phyloP scores from a whole-genome alignment of 2,329 filamentous ascomycete genomes.

The Fusarium foetens region DNA sequence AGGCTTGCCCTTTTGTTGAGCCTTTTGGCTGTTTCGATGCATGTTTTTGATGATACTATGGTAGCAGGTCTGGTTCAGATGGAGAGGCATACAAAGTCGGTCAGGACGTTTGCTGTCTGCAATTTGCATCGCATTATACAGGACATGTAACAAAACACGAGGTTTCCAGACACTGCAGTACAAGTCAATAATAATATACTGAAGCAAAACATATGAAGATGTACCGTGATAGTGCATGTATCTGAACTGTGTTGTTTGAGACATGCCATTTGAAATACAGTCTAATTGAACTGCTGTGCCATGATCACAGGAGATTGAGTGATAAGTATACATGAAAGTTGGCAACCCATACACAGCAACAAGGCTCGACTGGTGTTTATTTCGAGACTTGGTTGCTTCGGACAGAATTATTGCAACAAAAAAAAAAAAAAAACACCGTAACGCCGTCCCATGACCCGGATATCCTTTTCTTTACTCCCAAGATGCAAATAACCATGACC shows the following conservation, averaged over 20 bases:
- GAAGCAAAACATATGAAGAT: background rate
- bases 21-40: constrained; percentile 8
- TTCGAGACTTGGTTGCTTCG: background rate
- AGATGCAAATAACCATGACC: constrained; percentile 2
- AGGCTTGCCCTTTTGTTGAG: background rate
- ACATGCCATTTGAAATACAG: background rate
- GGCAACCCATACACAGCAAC: background rate
- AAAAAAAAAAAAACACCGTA: constrained; percentile 22
- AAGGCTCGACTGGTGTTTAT: background rate
- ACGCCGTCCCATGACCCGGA: constrained; percentile 31
- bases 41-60: constrained; percentile 12
- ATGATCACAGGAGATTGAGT: background rate
- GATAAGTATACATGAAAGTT: background rate
- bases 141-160: constrained; percentile 38
- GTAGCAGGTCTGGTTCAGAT: constrained; percentile 20
- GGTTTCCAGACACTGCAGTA: constrained; percentile 32
- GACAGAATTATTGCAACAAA: constrained; percentile 1
- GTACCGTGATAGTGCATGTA: background rate
- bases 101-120: constrained; percentile 22
- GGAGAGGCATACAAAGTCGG: constrained; percentile 28
- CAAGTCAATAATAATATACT: constrained; percentile 29
- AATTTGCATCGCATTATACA: constrained; percentile 38
- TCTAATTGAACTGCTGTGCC: background rate
- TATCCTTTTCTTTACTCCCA: constrained; percentile 25
- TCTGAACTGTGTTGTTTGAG: background rate